Evolutionary conservation across 163 green algal species (phyloP).

Genomic region (Chlamydomonas reinhardtii): DNA sequence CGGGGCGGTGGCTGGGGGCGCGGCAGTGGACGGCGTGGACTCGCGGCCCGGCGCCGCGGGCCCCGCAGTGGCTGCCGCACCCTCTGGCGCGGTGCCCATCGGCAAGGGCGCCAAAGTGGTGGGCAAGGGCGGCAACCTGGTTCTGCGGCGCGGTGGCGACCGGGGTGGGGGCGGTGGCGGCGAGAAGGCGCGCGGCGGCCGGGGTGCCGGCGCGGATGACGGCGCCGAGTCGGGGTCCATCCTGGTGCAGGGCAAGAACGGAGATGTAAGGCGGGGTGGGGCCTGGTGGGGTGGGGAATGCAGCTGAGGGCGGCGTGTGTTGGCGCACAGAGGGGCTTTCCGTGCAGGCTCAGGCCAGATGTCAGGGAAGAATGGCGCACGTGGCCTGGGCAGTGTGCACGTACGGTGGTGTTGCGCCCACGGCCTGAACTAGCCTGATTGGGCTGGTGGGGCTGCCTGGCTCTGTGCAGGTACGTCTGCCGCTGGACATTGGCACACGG

Average conservation of each 20-base stretch:
- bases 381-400: too few species aligned
- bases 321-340: too few species aligned
- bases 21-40: conserved; percentile 8
- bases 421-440: too few species aligned
- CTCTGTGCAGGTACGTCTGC: conserved; percentile 75
- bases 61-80: neutral
- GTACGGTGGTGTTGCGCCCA: too few species aligned
- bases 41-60: conserved; percentile 12
- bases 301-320: too few species aligned
- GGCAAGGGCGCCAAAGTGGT: conserved; percentile 39
- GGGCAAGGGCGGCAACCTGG: conserved; percentile 42
- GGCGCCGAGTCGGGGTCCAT: conserved; percentile 18
- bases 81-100: conserved; percentile 16
- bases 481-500: conserved; percentile 84
- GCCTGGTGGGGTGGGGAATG: too few species aligned
- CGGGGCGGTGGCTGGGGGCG: neutral
- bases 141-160: conserved; percentile 7
- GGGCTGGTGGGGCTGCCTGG: too few species aligned
- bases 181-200: neutral
- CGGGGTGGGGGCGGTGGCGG: neutral
- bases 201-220: neutral
- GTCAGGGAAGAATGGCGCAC: too few species aligned
- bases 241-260: conserved; percentile 36
- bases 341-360: too few species aligned
- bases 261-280: neutral